A percentile compares a stretch with the other conserved stretches of the same genome.
phyloP scores from a whole-genome alignment of 1,284 basidiomycete genomes.

The Irpex sp. region DNA sequence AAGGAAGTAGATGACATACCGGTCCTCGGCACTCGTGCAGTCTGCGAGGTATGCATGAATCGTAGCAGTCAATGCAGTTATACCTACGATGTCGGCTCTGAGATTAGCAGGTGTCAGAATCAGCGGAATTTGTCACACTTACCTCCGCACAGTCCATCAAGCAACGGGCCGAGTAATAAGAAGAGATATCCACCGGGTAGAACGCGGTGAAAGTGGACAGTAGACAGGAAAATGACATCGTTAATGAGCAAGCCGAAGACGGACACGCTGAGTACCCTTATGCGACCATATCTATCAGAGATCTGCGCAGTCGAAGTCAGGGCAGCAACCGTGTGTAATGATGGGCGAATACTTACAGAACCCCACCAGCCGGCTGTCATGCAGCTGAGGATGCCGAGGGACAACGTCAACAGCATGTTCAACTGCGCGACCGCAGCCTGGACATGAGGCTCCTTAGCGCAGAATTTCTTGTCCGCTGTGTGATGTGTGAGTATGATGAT shows the following conservation, averaged over 20 bases:
- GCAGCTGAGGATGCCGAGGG: slow-evolving; percentile 70
- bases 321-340: neutral
- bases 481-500: too few relatives aligned
- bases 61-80: slow-evolving; percentile 44
- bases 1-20: slow-evolving; percentile 29
- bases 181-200: slow-evolving; percentile 84
- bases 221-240: slow-evolving; percentile 67
- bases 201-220: slow-evolving; percentile 52
- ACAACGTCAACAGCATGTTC: slow-evolving; percentile 52
- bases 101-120: neutral
- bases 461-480: slow-evolving; percentile 27
- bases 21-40: slow-evolving; percentile 43
- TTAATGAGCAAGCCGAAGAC: slow-evolving; percentile 61
- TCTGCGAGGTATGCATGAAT: slow-evolving; percentile 65
- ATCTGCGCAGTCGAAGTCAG: slow-evolving; percentile 37
- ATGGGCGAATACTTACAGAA: slow-evolving; percentile 42
- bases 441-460: slow-evolving; percentile 70
- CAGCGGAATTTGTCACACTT: neutral
- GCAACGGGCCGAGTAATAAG: slow-evolving; percentile 65
- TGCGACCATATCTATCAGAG: slow-evolving; percentile 80
- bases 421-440: slow-evolving; percentile 65
- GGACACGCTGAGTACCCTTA: slow-evolving; percentile 59
- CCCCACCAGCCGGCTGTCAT: slow-evolving; percentile 88
- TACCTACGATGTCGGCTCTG: slow-evolving; percentile 32
- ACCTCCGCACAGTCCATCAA: slow-evolving; percentile 83